Conservation (phyloP, 257 asterid genomes). For the Paulownia fortunei region DNA sequence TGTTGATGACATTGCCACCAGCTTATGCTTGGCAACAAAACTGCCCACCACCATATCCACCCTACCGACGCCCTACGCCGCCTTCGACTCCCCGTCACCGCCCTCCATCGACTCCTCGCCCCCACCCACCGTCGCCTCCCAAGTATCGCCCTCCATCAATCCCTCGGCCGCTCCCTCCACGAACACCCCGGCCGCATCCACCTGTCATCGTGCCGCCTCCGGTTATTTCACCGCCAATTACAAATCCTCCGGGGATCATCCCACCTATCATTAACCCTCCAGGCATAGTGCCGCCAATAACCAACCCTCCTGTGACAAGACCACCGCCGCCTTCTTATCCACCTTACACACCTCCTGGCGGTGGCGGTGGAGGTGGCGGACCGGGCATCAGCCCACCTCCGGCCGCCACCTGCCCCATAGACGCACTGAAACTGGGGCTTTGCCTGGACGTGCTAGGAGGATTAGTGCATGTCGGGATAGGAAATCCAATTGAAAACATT, state of each 20-base stretch:
- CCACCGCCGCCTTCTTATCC: conserved; percentile 61
- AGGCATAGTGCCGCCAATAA: conserved; percentile 46
- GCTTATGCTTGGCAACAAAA: conserved; percentile 48
- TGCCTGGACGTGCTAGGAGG: conserved; percentile 95
- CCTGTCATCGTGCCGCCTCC: too few species aligned
- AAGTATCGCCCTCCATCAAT: conserved; percentile 43
- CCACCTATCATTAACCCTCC: conserved; percentile 56
- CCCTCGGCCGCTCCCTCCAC: conserved; percentile 36
- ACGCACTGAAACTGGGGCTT: conserved; percentile 86
- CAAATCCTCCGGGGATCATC: conserved; percentile 37
- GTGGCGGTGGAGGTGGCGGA: conserved; percentile 42
- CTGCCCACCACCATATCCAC: conserved; percentile 60
- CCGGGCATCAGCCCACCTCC: conserved; percentile 51
- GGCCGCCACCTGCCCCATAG: conserved; percentile 61
- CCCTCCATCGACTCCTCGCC: conserved; percentile 38
- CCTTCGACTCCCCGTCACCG: conserved; percentile 46
- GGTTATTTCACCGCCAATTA: too few species aligned
- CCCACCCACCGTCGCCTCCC: conserved; percentile 41
- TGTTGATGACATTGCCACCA: conserved; percentile 57
- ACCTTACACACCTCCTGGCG: conserved; percentile 59
- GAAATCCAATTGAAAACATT: conserved; percentile 73
- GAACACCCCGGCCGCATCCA: conserved; percentile 45
- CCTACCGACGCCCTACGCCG: conserved; percentile 60
- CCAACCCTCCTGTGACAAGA: conserved; percentile 40
- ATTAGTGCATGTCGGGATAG: conserved; percentile 76